These are phyloP conservation scores for Pythium oligandrum DNA, from an alignment of 352 stramenopile species.

Conservation along the genomic window DNA sequence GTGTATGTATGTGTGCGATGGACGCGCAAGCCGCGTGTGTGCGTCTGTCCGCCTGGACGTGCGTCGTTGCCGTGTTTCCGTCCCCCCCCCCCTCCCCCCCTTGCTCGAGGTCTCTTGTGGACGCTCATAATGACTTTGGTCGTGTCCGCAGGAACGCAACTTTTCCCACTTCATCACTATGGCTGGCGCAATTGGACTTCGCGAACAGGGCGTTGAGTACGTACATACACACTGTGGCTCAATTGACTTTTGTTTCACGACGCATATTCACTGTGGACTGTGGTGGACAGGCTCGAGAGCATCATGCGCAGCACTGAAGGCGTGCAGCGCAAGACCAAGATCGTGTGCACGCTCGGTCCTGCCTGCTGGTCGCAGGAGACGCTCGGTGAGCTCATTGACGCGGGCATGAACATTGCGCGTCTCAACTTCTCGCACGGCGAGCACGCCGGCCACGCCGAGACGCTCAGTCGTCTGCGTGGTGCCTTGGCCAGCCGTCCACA, in stretches of 20 bases:
- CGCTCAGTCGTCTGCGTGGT: slow-evolving; percentile 55
- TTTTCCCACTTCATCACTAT: slow-evolving; percentile 13
- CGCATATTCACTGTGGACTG: too few species aligned
- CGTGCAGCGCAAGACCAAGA: slow-evolving; percentile 84
- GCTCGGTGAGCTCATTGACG: slow-evolving; percentile 85
- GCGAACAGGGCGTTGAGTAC: slow-evolving; percentile 37
- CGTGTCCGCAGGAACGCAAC: too few species aligned
- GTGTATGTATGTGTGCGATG: too few species aligned
- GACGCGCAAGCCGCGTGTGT: too few species aligned
- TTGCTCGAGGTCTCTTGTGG: too few species aligned
- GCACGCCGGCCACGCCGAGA: slow-evolving; percentile 80
- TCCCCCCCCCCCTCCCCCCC: too few species aligned
- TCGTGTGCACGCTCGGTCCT: slow-evolving; percentile 89
- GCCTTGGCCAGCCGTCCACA: slow-evolving; percentile 57
- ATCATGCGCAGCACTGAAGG: slow-evolving; percentile 50
- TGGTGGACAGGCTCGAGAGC: slow-evolving; percentile 32
- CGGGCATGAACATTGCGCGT: slow-evolving; percentile 96
- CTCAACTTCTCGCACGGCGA: slow-evolving; percentile 99
- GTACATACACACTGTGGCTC: slow-evolving; percentile 3
- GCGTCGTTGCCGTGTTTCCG: too few species aligned
- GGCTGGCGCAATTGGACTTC: slow-evolving; percentile 44
- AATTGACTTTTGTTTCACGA: too few species aligned
- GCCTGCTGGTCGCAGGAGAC: slow-evolving; percentile 92
- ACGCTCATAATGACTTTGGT: too few species aligned
- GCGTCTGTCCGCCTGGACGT: too few species aligned